Conservation (phyloP, 768 basidiomycete genomes). For the Harrya chromipes region DNA sequence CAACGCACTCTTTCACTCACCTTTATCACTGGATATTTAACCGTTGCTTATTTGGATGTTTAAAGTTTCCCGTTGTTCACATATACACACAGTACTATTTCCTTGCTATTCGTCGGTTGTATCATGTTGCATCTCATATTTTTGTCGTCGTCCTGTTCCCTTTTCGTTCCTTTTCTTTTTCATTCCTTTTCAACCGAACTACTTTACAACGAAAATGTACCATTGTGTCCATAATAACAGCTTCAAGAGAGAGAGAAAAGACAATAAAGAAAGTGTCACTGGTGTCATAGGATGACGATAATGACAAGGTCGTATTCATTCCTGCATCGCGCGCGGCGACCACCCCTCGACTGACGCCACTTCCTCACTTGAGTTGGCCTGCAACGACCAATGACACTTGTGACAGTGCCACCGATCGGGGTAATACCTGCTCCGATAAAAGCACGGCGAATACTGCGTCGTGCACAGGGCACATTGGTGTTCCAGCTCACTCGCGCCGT, state of each 20-base stretch:
- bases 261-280: not conserved
- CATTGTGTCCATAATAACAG: conserved; percentile 20
- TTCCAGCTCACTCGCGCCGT: conserved; percentile 22
- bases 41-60: conserved; percentile 28
- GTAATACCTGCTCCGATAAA: conserved; percentile 46
- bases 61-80: not conserved
- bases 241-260: not conserved
- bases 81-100: conserved; percentile 14
- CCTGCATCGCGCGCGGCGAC: conserved; percentile 17
- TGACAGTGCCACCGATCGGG: conserved; percentile 40
- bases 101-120: conserved; percentile 8
- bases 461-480: conserved; percentile 56
- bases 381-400: conserved; percentile 38
- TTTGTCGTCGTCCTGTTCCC: not conserved
- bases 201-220: conserved; percentile 31
- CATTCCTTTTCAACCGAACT: conserved; percentile 6
- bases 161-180: not conserved
- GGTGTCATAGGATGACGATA: no score
- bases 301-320: conserved; percentile 5
- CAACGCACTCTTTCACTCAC: not conserved
- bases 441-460: conserved; percentile 73
- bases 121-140: conserved; percentile 21
- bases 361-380: conserved; percentile 1
- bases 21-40: conserved; percentile 18
- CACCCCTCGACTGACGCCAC: conserved; percentile 7